Percentiles rank a stretch among this genome's conserved stretches.
phyloP scores from a whole-genome alignment of 495 filamentous ascomycete species.

The Platismatia glauca region DNA sequence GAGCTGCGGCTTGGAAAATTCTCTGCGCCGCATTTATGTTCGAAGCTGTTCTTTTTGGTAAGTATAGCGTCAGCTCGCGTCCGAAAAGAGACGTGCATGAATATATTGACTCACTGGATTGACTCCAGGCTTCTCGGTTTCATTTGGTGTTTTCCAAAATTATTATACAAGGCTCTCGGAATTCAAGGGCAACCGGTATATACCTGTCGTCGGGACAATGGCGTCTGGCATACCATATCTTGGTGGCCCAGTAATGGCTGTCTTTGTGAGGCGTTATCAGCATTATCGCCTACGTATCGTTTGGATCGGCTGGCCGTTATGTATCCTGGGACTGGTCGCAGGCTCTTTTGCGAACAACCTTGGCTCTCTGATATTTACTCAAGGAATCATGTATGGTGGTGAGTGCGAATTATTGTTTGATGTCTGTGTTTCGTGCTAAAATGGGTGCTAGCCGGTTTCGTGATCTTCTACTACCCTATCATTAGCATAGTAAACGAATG shows the following conservation, averaged over 20 bases:
- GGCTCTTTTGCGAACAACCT: constrained; percentile 30
- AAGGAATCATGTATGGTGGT: constrained; percentile 32
- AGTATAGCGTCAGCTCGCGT: background rate
- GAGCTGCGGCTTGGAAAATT: background rate
- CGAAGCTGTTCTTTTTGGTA: background rate
- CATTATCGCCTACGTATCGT: constrained; percentile 28
- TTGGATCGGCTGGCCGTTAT: constrained; percentile 27
- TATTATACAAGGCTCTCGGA: constrained; percentile 29
- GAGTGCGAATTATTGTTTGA: background rate
- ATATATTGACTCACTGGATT: background rate
- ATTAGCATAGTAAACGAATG: constrained; percentile 33
- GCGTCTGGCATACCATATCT: constrained; percentile 31
- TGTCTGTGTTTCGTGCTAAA: background rate
- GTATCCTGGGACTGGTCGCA: constrained; percentile 27
- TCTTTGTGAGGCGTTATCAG: constrained; percentile 26
- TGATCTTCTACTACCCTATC: constrained; percentile 31
- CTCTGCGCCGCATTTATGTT: background rate
- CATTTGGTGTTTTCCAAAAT: constrained; percentile 10
- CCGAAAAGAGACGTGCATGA: background rate
- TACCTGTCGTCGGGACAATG: constrained; percentile 29
- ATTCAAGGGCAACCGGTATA: constrained; percentile 27
- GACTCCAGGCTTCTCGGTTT: background rate
- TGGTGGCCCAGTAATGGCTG: constrained; percentile 28
- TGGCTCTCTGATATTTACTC: constrained; percentile 28
- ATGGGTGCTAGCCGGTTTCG: background rate